Base-by-base conservation (phyloP, 1,284 basidiomycete genomes). In the Puccinia sorghi region DNA sequence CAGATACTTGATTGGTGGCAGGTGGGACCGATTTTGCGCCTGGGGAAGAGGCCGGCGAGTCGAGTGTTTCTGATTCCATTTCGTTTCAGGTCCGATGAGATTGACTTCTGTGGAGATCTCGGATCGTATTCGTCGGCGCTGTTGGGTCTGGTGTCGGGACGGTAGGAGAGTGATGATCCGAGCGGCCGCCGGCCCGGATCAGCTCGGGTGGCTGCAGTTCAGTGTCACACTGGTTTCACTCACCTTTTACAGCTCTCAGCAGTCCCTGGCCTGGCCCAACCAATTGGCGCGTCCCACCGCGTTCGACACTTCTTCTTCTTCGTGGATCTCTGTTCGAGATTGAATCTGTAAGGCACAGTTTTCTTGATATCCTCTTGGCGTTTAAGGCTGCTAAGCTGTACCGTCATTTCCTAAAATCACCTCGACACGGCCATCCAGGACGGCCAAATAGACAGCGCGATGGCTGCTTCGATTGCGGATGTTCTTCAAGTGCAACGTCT, bases 401-500 rank as follows among this genome's bases (percentile, higher is more conserved):
- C 32, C 32, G 32, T 32, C 4, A 1, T 32, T 32, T 32, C 4
- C 32, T 37, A 3, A 1, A 13, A 2, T 27, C 27, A 0, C 17
- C 17, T 27, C 27, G 22, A 61, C 15, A 59, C 7, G 54, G 8
- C 54, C 25, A 32, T 3, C 7, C 39, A 41, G 22, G 39, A 39
- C 64, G 1, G 39, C 43, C 41, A 17, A 39, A 67, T 27, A 6
- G 3, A 46, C 11, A 12, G 43, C 8, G 17, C 64, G 12, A 67
- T 67, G 64, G 64, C 64, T 15, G 69, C 69, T 54, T 63, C 75
- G 46, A 43, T 48, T 12, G 2, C 57, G 17, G 52, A 78, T 46
- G 43, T 56, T 52, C 48, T 79, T 25, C 67, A 79, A 72, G 90
- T 99, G 82, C 96, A 97, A 84, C 89, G 90, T 50, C 89, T 92